Conservation (phyloP, 495 filamentous ascomycete genomes). For the Hypoxylon rickii region DNA sequence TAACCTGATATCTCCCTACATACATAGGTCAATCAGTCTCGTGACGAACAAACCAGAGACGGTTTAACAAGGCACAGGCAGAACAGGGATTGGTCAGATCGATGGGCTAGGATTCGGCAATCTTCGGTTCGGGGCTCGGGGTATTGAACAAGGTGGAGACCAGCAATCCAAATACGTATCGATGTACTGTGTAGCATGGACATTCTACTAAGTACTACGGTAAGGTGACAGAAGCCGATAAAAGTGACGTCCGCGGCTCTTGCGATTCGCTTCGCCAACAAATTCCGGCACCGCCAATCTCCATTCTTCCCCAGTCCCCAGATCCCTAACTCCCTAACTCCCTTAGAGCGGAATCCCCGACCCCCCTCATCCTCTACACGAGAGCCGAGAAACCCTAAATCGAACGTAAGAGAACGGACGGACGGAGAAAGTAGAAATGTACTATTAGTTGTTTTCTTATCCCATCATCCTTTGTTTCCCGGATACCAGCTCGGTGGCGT, state of each 20-base stretch:
- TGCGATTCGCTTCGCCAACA: slow-evolving; percentile 18
- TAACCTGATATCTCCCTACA: no score
- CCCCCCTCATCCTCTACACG: slow-evolving; percentile 9
- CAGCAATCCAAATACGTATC: no score
- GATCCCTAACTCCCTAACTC: no score
- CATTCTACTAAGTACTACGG: no score
- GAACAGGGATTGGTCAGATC: slow-evolving; percentile 15
- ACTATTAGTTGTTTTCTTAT: slow-evolving; percentile 12
- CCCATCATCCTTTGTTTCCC: neutral
- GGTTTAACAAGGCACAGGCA: neutral
- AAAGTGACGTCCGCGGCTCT: slow-evolving; percentile 38
- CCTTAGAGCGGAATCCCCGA: no score
- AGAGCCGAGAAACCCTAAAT: neutral
- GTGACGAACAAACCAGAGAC: slow-evolving; percentile 9
- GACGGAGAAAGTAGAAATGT: slow-evolving; percentile 6
- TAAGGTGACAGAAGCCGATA: no score
- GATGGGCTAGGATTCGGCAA: slow-evolving; percentile 38
- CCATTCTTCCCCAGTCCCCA: slow-evolving; percentile 3
- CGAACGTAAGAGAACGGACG: neutral
- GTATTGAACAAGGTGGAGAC: slow-evolving; percentile 8
- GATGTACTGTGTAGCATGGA: no score
- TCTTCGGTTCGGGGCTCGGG: slow-evolving; percentile 35
- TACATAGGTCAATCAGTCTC: no score
- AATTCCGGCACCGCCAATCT: slow-evolving; percentile 24
- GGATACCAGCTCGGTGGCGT: slow-evolving; percentile 33